Base-by-base conservation (phyloP, 108 stramenopile species). In the Skeletonema marinoi region DNA sequence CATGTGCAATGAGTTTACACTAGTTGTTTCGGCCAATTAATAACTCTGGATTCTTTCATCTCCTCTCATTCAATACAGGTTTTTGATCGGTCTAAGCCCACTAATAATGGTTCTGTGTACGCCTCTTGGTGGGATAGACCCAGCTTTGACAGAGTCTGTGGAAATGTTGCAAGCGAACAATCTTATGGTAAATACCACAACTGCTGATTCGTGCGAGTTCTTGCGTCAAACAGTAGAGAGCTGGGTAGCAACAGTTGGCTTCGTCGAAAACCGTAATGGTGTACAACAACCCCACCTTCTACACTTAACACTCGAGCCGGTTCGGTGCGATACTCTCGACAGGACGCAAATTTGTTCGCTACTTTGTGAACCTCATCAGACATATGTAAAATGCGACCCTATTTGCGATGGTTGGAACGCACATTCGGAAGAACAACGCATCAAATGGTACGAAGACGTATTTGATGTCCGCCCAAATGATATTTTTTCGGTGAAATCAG, bases 151-250 rank as follows among this genome's bases (percentile, higher is more conserved):
- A 32, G 88, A 61, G 16, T 88, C 81, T 65, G 79, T 86, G 4
- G 77, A 88, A 3, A 81, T 86, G n/a, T 77, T 95, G 35, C 87
- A 88, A 68, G 87, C 75, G 12, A 86, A 87, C 56, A 92, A 92
- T 62, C 3, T 90, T 31, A 75, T 68, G 36, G 81, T 66, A 10
- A 79, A 66, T 32, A n/a, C 48, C 32, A 78, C 70, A 56, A 66
- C 73, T n/a, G 62, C 73, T 19, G 77, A 80, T 25, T 71, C 82
- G n/a, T 95, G 93, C 60, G 80, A 66, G 16, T 88, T 77, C 65
- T 79, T 95, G 17, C 30, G 78, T 14, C 31, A 77, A 19, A 77
- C 88, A 51, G 82, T 92, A 17, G 10, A 67, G 14, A 66, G 82
- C 9, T 95, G 91, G 91, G 31, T 87, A 1, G 72, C 74, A 46